Evolutionary conservation across 495 filamentous ascomycete genomes (phyloP).

Genomic region (Neurospora intermedia): DNA sequence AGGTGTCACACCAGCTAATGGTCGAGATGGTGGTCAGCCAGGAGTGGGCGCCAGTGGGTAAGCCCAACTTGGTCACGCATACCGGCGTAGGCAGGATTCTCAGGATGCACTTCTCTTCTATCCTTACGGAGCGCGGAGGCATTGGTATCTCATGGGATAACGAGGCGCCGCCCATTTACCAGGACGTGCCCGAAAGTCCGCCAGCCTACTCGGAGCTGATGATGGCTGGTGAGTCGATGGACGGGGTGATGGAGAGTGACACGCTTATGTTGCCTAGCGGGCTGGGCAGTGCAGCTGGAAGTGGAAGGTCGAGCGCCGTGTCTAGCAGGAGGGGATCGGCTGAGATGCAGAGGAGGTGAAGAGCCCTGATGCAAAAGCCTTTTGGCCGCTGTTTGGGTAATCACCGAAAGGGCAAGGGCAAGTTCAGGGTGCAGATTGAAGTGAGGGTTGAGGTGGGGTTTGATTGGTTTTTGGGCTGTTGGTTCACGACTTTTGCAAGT

Average conservation of each 20-base stretch:
- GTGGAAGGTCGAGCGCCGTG: background rate
- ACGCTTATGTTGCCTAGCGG: background rate
- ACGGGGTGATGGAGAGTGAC: background rate
- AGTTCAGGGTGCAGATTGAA: background rate
- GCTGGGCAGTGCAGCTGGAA: background rate
- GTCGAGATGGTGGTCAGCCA: conserved; percentile 92
- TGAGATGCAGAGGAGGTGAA: conserved; percentile 10
- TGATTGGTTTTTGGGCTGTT: background rate
- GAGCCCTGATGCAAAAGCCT: background rate
- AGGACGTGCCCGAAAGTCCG: conserved; percentile 82
- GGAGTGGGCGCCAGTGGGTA: conserved; percentile 69
- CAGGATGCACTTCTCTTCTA: conserved; percentile 79
- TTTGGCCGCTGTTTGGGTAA: background rate
- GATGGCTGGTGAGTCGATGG: conserved; percentile 12
- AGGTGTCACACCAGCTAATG: conserved; percentile 72
- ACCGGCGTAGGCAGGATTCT: conserved; percentile 87
- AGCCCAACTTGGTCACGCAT: conserved; percentile 61
- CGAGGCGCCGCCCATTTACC: conserved; percentile 88
- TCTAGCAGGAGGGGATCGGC: background rate
- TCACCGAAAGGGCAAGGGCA: background rate
- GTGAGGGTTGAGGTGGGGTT: background rate
- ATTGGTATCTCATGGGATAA: conserved; percentile 96
- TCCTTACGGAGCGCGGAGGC: conserved; percentile 73
- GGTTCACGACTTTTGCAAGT: background rate
- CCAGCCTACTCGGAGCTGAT: conserved; percentile 52